phyloP scores from a whole-genome alignment of 1,284 basidiomycete genomes.

The Violaceomyces palustris region DNA sequence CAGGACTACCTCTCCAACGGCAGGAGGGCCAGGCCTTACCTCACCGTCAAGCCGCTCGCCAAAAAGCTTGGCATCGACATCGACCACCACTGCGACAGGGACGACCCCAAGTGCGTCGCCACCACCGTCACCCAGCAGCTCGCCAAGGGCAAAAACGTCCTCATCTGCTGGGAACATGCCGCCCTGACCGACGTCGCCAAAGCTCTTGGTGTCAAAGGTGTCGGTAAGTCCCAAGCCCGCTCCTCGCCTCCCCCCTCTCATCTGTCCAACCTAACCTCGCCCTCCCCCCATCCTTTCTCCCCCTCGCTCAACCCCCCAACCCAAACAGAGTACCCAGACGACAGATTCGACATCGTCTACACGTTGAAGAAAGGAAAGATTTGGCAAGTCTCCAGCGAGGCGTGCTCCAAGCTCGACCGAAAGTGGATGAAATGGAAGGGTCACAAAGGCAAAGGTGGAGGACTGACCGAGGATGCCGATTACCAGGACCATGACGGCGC shows the following conservation, averaged over 20 bases:
- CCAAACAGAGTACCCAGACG: constrained; percentile 14
- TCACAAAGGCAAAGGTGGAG: constrained; percentile 1
- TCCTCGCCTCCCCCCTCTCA: background rate
- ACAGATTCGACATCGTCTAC: constrained; percentile 21
- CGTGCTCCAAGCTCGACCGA: constrained; percentile 23
- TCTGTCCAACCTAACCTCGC: background rate
- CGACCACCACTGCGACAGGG: constrained; percentile 47
- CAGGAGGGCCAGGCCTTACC: constrained; percentile 43
- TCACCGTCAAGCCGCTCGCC: constrained; percentile 50
- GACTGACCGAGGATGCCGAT: constrained; percentile 1
- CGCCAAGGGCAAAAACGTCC: constrained; percentile 11
- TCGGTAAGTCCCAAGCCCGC: background rate
- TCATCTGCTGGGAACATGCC: constrained; percentile 37
- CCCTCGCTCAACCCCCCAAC: no score
- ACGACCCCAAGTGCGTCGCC: constrained; percentile 45
- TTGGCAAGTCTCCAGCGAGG: constrained; percentile 17
- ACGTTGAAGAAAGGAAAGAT: constrained; percentile 17
- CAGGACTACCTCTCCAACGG: constrained; percentile 37
- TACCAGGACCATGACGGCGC: background rate
- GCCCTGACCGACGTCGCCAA: constrained; percentile 37
- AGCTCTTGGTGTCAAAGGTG: constrained; percentile 29
- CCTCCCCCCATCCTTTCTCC: constrained; percentile 1
- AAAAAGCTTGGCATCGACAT: constrained; percentile 43
- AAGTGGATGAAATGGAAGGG: constrained; percentile 1
- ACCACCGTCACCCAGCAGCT: constrained; percentile 34